These are phyloP conservation scores for Colletotrichum truncatum DNA, from an alignment of 2,329 filamentous ascomycete genomes.

Conservation along the genomic window DNA sequence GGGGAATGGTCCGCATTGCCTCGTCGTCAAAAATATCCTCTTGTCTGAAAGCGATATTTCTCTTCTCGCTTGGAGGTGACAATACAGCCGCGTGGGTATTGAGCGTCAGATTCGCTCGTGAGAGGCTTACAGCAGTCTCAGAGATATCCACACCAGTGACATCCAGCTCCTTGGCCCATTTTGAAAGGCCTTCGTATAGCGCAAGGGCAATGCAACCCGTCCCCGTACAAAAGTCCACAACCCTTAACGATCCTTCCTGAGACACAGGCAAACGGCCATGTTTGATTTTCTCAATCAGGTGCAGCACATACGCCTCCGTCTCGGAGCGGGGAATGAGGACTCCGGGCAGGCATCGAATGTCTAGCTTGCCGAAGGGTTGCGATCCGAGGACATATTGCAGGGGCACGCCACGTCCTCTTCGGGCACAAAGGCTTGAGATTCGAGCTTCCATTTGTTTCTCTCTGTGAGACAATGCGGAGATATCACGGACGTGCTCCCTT, in stretches of 20 bases:
- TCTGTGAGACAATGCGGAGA: not conserved
- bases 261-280: slow-evolving; percentile 25
- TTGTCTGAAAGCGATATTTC: slow-evolving; percentile 52
- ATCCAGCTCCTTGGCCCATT: slow-evolving; percentile 50
- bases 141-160: slow-evolving; percentile 82
- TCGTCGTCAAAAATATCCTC: slow-evolving; percentile 59
- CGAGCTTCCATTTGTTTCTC: not conserved
- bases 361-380: slow-evolving; percentile 86
- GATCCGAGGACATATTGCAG: slow-evolving; percentile 90
- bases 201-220: slow-evolving; percentile 89
- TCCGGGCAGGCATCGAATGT: slow-evolving; percentile 78
- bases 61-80: slow-evolving; percentile 19
- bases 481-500: slow-evolving; percentile 59
- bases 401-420: slow-evolving; percentile 72
- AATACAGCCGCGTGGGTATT: slow-evolving; percentile 49
- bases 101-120: slow-evolving; percentile 68
- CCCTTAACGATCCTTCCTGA: slow-evolving; percentile 50
- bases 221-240: slow-evolving; percentile 91
- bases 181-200: slow-evolving; percentile 69
- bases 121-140: slow-evolving; percentile 68
- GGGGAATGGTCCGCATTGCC: slow-evolving; percentile 41
- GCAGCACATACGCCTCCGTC: slow-evolving; percentile 73
- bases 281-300: slow-evolving; percentile 59
- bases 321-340: slow-evolving; percentile 89
- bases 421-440: slow-evolving; percentile 51